Evolutionary conservation across 2,329 filamentous ascomycete genomes (phyloP).

Genomic region (Colletotrichum euphorbiae): DNA sequence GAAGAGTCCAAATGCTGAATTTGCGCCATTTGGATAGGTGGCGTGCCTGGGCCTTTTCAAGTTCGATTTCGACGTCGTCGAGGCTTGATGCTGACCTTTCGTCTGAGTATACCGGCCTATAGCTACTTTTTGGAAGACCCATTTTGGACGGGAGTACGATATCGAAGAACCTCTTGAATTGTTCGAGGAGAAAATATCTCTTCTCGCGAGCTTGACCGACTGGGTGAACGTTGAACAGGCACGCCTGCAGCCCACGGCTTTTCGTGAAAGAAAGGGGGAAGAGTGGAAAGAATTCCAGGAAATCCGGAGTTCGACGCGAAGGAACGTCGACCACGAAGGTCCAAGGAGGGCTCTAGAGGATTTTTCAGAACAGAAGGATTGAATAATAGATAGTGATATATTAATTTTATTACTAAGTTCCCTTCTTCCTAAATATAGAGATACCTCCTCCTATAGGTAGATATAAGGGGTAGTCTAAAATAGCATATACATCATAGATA

Average conservation of each 20-base stretch:
- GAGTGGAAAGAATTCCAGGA: too few species aligned
- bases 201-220: background rate
- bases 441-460: too few species aligned
- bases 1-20: slow-evolving; percentile 23
- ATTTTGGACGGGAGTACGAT: background rate
- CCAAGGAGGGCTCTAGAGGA: background rate
- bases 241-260: too few species aligned
- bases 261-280: background rate
- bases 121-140: slow-evolving; percentile 11
- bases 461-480: too few species aligned
- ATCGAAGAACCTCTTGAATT: background rate
- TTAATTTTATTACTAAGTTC: too few species aligned
- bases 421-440: too few species aligned
- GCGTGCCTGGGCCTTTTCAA: background rate
- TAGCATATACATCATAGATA: too few species aligned
- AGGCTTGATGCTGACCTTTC: slow-evolving; percentile 21
- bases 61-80: slow-evolving; percentile 16
- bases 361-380: too few species aligned
- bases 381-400: too few species aligned
- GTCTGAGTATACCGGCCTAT: slow-evolving; percentile 18
- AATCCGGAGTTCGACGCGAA: too few species aligned
- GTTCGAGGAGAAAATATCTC: background rate
- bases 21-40: background rate
- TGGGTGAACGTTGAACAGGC: background rate
- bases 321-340: too few species aligned